Evolutionary conservation across 225 moss, liverwort and hornwort species (phyloP).

Genomic region (Thuidium tamariscinum): DNA sequence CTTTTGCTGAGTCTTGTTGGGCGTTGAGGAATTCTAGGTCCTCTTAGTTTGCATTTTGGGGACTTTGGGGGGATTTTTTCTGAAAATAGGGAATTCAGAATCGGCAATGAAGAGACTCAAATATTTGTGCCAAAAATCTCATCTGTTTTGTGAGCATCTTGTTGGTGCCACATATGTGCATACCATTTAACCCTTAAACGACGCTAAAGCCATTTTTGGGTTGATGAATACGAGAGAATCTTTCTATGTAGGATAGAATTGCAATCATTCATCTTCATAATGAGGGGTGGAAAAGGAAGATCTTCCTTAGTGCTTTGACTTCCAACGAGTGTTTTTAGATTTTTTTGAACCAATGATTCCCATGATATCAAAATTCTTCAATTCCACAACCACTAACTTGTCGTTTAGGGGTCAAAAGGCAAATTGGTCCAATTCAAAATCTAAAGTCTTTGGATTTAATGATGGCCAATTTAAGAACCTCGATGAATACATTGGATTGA

Average conservation of each 20-base stretch:
- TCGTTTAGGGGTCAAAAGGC: too few relatives aligned
- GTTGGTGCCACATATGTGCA: neutral
- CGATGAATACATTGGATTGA: neutral
- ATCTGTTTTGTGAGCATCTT: neutral
- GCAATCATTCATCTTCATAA: too few relatives aligned
- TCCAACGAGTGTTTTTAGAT: too few relatives aligned
- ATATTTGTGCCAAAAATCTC: neutral
- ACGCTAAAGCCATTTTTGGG: too few relatives aligned
- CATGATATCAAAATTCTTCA: too few relatives aligned
- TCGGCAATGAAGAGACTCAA: neutral
- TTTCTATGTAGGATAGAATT: too few relatives aligned
- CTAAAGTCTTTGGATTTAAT: neutral
- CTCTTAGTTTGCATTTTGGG: neutral
- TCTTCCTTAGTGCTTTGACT: too few relatives aligned
- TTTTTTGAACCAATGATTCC: too few relatives aligned
- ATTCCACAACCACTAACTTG: too few relatives aligned
- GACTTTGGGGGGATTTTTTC: neutral
- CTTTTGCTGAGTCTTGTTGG: neutral
- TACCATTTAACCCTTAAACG: too few relatives aligned
- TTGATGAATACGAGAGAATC: too few relatives aligned
- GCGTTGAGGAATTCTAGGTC: neutral
- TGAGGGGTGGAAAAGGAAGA: too few relatives aligned
- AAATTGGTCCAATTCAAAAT: rapidly evolving
- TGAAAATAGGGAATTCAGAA: neutral
- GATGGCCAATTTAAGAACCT: neutral